These are phyloP conservation scores for Zygoascus flipseniorum DNA, from an alignment of 805 yeast genomes.

Conservation along the genomic window DNA sequence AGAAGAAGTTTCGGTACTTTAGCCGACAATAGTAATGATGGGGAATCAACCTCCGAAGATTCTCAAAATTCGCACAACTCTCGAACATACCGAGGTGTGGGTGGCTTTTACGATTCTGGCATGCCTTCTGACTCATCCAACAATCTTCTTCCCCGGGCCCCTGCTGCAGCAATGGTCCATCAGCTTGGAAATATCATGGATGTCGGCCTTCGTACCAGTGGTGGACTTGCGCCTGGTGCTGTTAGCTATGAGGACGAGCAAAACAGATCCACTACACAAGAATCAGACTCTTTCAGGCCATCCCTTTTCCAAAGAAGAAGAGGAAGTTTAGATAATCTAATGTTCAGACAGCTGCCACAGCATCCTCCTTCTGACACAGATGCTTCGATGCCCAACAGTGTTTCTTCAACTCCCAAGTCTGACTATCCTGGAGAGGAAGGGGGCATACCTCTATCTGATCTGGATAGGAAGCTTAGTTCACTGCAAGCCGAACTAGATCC, in stretches of 20 bases:
- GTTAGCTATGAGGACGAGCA: slow-evolving; percentile 7
- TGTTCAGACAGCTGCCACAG: background rate
- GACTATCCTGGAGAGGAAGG: slow-evolving; percentile 8
- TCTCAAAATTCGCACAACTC: background rate
- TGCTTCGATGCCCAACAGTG: background rate
- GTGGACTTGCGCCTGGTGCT: slow-evolving; percentile 30
- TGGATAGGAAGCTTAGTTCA: slow-evolving; percentile 12
- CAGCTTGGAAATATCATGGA: slow-evolving; percentile 17
- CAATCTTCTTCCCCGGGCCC: slow-evolving; percentile 5
- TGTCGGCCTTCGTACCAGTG: slow-evolving; percentile 22
- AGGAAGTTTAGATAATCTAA: background rate
- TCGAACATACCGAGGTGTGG: background rate
- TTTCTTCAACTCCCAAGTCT: background rate
- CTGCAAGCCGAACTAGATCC: slow-evolving; percentile 9
- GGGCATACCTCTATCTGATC: slow-evolving; percentile 18
- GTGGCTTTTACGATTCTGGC: background rate
- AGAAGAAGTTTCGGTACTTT: slow-evolving; percentile 4
- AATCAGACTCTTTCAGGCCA: background rate
- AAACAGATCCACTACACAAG: too few relatives aligned
- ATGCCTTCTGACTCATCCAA: slow-evolving; percentile 1
- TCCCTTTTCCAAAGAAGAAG: background rate
- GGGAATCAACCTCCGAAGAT: background rate
- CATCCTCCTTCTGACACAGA: background rate
- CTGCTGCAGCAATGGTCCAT: slow-evolving; percentile 2
- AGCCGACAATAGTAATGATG: background rate